Percentiles rank a stretch among this genome's conserved stretches.
Evolutionary conservation across 2,329 filamentous ascomycete species (phyloP).

Genomic region (Alternaria metachromatica): DNA sequence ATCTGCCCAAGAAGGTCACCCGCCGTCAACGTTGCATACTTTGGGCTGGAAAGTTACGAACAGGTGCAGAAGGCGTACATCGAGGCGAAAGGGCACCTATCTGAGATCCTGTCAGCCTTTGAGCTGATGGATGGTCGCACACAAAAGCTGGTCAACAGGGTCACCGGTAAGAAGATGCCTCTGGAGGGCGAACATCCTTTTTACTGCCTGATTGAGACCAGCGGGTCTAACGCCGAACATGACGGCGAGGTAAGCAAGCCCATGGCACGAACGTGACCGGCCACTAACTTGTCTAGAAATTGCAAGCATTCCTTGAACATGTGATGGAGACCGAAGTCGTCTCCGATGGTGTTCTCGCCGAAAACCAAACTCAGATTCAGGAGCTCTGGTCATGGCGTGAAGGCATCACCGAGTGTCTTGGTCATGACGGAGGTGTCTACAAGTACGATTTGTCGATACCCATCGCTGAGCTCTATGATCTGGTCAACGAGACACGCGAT

Average conservation of each 20-base stretch:
- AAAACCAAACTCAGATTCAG: conserved; percentile 88
- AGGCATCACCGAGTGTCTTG: conserved; percentile 86
- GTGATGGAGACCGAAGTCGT: conserved; percentile 90
- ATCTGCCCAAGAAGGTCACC: conserved; percentile 86
- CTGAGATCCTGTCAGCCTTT: conserved; percentile 95
- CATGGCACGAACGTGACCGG: too few species aligned
- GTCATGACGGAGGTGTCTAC: conserved; percentile 93
- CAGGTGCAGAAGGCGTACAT: conserved; percentile 85
- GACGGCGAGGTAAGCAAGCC: conserved; percentile 66
- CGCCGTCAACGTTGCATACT: conserved; percentile 93
- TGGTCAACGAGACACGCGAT: conserved; percentile 84
- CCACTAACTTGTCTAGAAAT: conserved; percentile 64
- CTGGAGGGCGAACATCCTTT: conserved; percentile 87
- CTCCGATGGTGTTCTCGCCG: conserved; percentile 85
- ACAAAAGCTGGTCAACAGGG: conserved; percentile 67
- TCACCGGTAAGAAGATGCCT: conserved; percentile 78
- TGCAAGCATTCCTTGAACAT: conserved; percentile 87
- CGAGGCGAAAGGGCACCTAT: conserved; percentile 87
- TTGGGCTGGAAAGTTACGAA: conserved; percentile 88
- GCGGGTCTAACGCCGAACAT: conserved; percentile 91
- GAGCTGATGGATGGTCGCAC: conserved; percentile 92
- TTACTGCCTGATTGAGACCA: conserved; percentile 96
- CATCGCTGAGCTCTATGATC: conserved; percentile 80
- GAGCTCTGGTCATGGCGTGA: conserved; percentile 92
- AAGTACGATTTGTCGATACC: conserved; percentile 99